Evolutionary conservation across 257 asterid genomes (phyloP), one percentile per base, ranked within the genome.

Genomic region (Catharanthus roseus): DNA sequence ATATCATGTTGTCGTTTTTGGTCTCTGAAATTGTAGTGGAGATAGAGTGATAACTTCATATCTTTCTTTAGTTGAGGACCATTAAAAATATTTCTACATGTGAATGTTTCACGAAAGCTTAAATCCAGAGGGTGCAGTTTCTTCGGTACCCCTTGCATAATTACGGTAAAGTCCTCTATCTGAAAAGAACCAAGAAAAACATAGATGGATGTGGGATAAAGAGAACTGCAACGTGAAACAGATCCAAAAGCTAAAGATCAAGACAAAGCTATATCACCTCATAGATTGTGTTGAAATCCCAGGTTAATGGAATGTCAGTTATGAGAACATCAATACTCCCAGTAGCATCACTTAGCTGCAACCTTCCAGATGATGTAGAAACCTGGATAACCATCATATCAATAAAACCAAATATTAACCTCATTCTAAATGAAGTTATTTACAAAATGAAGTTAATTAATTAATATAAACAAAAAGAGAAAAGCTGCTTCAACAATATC

Each of bases 281-380:
- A 72, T 85, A 84, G 68, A 91, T 77, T 72, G 77, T 84, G 68
- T 82, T 68, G 41, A 71, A 76, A 69, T 81, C 75, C 91, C 87
- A 86, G 65, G 73, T 80, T 77, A 78, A 75, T 67, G 97, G 84
- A 79, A 80, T 80, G 74, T 82, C 83, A 76, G 85, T 81, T 77
- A 79, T 73, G 55, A 79, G 53, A 72, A 88, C 84, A 77, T 95
- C 97, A 47, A 95, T 77, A 65, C 82, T 74, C n/a, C 96, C 97
- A 62, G 97, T 91, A 68, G 97, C 89, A 80, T 95, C 99, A 81
- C 81, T 88, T 78, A 95, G 90, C 80, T 89, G 92, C 80, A 91
- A 74, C 79, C 87, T 83, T 85, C 99, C 97, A 74, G 97, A 88
- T 58, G 89, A 85, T 53, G 56, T 71, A 70, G 95, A 89, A 78